Evolutionary conservation across 2,329 filamentous ascomycete genomes (phyloP).

Genomic region (Diaporthe capsici): DNA sequence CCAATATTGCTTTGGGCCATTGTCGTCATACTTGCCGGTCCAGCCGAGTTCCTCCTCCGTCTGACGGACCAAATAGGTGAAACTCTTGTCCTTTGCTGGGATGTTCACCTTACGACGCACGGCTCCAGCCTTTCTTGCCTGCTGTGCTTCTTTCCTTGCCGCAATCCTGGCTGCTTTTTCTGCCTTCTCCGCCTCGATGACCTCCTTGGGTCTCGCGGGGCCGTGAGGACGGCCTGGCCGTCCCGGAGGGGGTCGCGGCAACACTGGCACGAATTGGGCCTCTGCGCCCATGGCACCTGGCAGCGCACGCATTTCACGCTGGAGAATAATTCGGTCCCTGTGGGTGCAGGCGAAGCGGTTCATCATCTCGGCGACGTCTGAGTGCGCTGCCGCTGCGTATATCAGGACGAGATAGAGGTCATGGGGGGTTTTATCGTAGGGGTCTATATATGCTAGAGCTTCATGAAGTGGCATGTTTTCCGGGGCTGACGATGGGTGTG

Average conservation of each 20-base stretch:
- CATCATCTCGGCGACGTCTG: slow-evolving; percentile 37
- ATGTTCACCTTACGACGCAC: background rate
- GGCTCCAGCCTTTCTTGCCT: background rate
- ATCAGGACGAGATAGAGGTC: slow-evolving; percentile 33
- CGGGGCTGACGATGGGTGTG: background rate
- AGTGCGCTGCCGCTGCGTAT: slow-evolving; percentile 34
- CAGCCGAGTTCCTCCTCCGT: slow-evolving; percentile 30
- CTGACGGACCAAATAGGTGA: slow-evolving; percentile 27
- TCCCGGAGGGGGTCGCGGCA: background rate
- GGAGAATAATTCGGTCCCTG: background rate
- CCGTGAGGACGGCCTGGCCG: slow-evolving; percentile 1
- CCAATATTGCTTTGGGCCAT: background rate
- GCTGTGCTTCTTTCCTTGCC: background rate
- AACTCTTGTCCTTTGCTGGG: slow-evolving; percentile 24
- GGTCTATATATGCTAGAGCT: slow-evolving; percentile 32
- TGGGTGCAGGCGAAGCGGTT: slow-evolving; percentile 31
- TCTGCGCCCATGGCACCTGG: background rate
- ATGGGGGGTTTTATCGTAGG: slow-evolving; percentile 24
- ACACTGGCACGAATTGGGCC: background rate
- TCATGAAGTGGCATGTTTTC: slow-evolving; percentile 35
- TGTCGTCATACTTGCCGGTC: slow-evolving; percentile 9
- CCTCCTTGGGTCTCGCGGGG: slow-evolving; percentile 19
- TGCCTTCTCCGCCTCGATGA: slow-evolving; percentile 9
- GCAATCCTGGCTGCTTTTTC: slow-evolving; percentile 11
- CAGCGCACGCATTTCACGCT: slow-evolving; percentile 1